Conservation (phyloP, 148 eudicot species). For the Fagopyrum esculentum region DNA sequence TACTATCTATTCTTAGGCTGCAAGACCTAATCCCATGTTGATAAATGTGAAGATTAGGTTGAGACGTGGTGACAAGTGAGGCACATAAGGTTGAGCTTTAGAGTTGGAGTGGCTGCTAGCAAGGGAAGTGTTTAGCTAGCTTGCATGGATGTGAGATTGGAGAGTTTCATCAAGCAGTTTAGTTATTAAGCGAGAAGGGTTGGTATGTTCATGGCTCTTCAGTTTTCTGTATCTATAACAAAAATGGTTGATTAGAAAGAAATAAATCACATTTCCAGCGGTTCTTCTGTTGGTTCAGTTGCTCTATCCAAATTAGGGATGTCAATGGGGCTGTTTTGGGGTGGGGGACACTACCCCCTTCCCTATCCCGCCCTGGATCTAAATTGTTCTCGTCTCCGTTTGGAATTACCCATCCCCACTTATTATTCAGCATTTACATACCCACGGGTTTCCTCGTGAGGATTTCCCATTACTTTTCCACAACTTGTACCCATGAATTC, state of each 20-base stretch:
- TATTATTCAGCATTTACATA: too few relatives aligned
- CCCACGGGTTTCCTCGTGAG: too few relatives aligned
- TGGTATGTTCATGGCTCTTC: neutral
- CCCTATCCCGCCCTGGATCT: too few relatives aligned
- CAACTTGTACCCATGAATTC: too few relatives aligned
- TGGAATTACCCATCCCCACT: too few relatives aligned
- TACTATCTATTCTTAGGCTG: neutral
- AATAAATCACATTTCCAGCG: neutral
- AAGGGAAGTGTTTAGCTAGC: neutral
- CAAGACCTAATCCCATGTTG: neutral
- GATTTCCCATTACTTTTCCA: too few relatives aligned
- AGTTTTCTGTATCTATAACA: neutral
- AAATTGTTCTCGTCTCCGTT: too few relatives aligned
- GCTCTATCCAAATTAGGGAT: neutral
- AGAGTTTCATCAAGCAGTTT: neutral
- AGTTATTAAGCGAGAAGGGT: neutral
- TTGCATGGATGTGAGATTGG: neutral
- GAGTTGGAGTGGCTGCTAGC: neutral
- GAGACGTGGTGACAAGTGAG: neutral
- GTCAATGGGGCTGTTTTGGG: neutral
- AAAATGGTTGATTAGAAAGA: neutral
- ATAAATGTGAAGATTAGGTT: neutral
- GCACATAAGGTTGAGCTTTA: neutral
- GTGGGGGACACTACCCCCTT: too few relatives aligned
- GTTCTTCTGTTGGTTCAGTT: neutral